These are phyloP conservation scores for Leishmania amazonensis DNA, from an alignment of 208 protist genomes.

Conservation along the genomic window DNA sequence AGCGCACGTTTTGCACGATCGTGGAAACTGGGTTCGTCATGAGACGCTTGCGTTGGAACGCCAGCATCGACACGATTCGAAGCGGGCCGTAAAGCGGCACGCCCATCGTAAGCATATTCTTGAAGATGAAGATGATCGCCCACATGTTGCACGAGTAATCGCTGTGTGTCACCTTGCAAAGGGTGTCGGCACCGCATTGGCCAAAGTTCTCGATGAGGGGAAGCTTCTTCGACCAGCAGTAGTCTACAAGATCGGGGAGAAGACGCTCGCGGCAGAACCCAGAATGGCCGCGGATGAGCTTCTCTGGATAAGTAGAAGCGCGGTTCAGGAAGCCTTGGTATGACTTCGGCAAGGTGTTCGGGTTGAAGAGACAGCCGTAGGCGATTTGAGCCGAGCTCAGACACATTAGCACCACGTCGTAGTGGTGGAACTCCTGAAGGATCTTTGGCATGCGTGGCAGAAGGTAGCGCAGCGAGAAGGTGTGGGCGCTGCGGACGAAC, in stretches of 20 bases:
- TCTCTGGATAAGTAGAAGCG: constrained; percentile 64
- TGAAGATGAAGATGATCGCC: constrained; percentile 49
- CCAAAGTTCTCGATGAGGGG: constrained; percentile 31
- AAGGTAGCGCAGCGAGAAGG: constrained; percentile 62
- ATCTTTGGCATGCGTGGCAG: constrained; percentile 49
- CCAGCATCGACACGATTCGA: constrained; percentile 57
- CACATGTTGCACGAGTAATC: constrained; percentile 75
- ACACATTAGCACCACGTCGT: constrained; percentile 84
- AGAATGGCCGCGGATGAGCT: constrained; percentile 62
- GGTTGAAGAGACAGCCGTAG: constrained; percentile 77
- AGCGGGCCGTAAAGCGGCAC: constrained; percentile 83
- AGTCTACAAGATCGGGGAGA: constrained; percentile 69
- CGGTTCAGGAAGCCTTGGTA: constrained; percentile 75
- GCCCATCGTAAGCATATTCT: constrained; percentile 73
- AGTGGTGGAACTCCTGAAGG: constrained; percentile 69
- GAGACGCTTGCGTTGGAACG: constrained; percentile 62
- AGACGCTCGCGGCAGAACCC: constrained; percentile 61
- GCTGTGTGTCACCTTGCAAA: constrained; percentile 56
- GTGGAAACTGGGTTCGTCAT: constrained; percentile 45
- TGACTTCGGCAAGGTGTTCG: constrained; percentile 67
- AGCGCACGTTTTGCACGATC: constrained; percentile 47
- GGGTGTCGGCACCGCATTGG: constrained; percentile 34
- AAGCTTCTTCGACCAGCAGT: constrained; percentile 39
- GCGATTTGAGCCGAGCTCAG: constrained; percentile 76
- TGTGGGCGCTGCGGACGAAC: constrained; percentile 73